phyloP scores from a whole-genome alignment of 495 filamentous ascomycete genomes.

The Talaromyces wortmannii region DNA sequence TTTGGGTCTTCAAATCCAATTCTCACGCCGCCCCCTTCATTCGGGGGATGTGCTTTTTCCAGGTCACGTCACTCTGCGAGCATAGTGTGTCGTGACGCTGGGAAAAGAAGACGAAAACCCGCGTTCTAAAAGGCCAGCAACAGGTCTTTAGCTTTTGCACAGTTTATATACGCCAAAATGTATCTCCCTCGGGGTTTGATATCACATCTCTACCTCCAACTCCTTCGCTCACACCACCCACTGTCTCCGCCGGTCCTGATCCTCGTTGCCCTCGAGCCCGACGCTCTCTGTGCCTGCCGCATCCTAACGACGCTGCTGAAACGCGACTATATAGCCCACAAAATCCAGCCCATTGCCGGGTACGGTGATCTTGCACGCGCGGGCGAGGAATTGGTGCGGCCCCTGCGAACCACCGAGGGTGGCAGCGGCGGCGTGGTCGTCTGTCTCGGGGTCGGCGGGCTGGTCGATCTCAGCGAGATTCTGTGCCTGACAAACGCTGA shows the following conservation, averaged over 20 bases:
- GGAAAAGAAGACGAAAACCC: neutral
- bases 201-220: conserved; percentile 81
- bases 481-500: conserved; percentile 54
- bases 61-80: neutral
- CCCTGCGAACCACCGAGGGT: conserved; percentile 74
- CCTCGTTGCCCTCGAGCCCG: conserved; percentile 87
- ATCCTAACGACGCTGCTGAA: conserved; percentile 88
- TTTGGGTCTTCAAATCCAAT: too few species aligned
- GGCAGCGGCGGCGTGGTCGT: conserved; percentile 82
- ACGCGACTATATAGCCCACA: conserved; percentile 96
- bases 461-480: conserved; percentile 74
- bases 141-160: neutral
- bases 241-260: conserved; percentile 87
- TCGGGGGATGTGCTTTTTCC: neutral
- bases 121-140: neutral
- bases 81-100: neutral
- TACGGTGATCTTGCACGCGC: conserved; percentile 82
- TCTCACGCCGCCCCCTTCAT: neutral
- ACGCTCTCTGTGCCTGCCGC: conserved; percentile 91
- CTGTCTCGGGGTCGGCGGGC: conserved; percentile 85
- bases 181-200: conserved; percentile 89
- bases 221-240: conserved; percentile 72
- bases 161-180: conserved; percentile 44
- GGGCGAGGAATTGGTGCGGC: conserved; percentile 67
- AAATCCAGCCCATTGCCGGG: conserved; percentile 88